These are phyloP conservation scores for Eucalyptus marginata DNA, from an alignment of 345 rosid genomes.

Conservation along the genomic window DNA sequence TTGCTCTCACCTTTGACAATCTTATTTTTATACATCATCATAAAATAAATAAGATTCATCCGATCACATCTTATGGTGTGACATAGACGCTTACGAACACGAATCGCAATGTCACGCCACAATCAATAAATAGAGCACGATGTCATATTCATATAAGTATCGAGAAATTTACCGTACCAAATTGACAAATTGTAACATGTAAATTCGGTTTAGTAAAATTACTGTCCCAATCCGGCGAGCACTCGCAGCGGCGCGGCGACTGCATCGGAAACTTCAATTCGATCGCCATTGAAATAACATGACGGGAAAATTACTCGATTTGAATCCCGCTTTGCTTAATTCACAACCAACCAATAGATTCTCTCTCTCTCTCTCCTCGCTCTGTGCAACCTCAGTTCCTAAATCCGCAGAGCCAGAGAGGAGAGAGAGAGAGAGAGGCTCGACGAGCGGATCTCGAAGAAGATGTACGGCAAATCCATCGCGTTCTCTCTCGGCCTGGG, in stretches of 20 bases:
- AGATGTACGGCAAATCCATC: slow-evolving; percentile 2
- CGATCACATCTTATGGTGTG: too few species aligned
- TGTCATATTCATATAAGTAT: neutral
- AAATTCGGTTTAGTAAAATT: too few species aligned
- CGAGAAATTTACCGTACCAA: neutral
- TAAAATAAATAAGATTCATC: neutral
- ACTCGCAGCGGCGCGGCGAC: neutral
- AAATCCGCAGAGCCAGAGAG: neutral
- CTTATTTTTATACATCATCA: too few species aligned
- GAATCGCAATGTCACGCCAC: neutral
- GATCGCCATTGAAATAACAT: neutral
- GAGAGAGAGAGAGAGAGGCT: neutral
- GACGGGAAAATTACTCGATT: neutral
- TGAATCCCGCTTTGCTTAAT: neutral
- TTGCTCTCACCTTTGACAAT: neutral
- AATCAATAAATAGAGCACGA: neutral
- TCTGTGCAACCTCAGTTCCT: neutral
- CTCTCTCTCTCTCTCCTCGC: neutral
- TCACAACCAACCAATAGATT: neutral
- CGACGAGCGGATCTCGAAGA: neutral
- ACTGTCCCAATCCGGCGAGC: neutral
- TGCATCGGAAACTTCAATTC: neutral
- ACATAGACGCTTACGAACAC: neutral
- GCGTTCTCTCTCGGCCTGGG: slow-evolving; percentile 14
- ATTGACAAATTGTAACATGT: neutral